phyloP scores from a whole-genome alignment of 1,284 basidiomycete genomes.

The Apiotrichum porosum region DNA sequence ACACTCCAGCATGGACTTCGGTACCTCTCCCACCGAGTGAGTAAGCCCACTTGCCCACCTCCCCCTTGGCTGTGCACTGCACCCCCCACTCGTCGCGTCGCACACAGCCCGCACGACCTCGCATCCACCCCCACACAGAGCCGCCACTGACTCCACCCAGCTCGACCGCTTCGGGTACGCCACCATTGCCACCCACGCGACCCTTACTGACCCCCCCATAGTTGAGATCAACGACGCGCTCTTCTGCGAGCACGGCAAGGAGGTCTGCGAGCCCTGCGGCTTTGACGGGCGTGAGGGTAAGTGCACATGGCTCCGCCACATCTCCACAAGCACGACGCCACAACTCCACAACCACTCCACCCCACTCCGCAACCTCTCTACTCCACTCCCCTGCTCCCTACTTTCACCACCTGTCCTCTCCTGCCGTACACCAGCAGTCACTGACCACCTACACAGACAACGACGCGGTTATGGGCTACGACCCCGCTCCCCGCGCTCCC shows the following conservation, averaged over 20 bases:
- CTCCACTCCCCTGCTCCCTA: too few species aligned
- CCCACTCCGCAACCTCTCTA: too few species aligned
- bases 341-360: background rate
- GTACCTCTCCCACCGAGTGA: conserved; percentile 44
- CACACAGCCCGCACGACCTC: too few species aligned
- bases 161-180: conserved; percentile 21
- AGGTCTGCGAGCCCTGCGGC: conserved; percentile 40
- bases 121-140: too few species aligned
- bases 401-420: too few species aligned
- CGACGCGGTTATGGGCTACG: conserved; percentile 47
- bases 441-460: conserved; percentile 32
- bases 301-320: too few species aligned
- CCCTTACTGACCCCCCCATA: conserved; percentile 11
- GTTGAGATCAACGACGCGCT: conserved; percentile 50
- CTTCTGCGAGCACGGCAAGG: conserved; percentile 50
- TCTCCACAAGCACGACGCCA: background rate
- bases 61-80: too few species aligned
- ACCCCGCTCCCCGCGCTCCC: conserved; percentile 40
- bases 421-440: too few species aligned
- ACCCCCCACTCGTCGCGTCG: too few species aligned
- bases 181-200: background rate
- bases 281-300: conserved; percentile 25
- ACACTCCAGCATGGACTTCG: conserved; percentile 27
- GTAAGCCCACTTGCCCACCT: conserved; percentile 10
- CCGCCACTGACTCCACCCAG: conserved; percentile 17